Conservation (phyloP, 139 green algal species). For the Asterochloris sp. region DNA sequence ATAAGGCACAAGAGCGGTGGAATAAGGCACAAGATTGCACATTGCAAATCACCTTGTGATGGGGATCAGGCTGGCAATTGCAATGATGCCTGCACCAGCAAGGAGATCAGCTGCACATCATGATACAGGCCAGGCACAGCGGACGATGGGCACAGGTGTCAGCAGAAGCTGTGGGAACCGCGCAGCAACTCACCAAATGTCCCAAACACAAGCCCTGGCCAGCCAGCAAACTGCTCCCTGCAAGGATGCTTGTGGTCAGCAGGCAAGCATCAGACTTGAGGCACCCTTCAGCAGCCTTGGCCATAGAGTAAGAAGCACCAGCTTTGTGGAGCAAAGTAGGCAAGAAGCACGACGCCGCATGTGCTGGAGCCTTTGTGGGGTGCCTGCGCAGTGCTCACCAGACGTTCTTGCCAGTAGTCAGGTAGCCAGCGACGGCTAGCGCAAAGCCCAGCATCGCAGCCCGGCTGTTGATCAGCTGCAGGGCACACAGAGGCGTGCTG, state of each 20-base stretch:
- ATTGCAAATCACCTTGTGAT: background rate
- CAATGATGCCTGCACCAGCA: background rate
- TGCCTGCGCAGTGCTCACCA: background rate
- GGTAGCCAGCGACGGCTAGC: background rate
- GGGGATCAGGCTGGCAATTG: slow-evolving; percentile 6
- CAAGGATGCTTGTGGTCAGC: too few relatives aligned
- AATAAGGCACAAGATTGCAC: background rate
- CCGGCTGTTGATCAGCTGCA: slow-evolving; percentile 12
- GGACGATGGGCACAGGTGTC: too few relatives aligned
- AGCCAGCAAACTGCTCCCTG: slow-evolving; percentile 2
- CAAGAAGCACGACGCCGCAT: too few relatives aligned
- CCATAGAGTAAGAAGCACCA: too few relatives aligned
- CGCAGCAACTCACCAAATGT: background rate
- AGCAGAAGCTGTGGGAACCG: too few relatives aligned
- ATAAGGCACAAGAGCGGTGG: background rate
- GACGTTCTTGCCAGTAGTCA: slow-evolving; percentile 6
- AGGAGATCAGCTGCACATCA: too few relatives aligned
- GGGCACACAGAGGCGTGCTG: too few relatives aligned
- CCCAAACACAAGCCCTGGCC: slow-evolving; percentile 10
- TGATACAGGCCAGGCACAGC: too few relatives aligned
- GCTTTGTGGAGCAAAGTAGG: too few relatives aligned
- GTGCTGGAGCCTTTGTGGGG: too few relatives aligned
- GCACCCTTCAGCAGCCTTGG: too few relatives aligned
- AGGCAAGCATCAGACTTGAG: too few relatives aligned
- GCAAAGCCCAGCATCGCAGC: slow-evolving; percentile 15